Evolutionary conservation across 495 filamentous ascomycete genomes (phyloP).

Genomic region (Sporormia fimetaria): DNA sequence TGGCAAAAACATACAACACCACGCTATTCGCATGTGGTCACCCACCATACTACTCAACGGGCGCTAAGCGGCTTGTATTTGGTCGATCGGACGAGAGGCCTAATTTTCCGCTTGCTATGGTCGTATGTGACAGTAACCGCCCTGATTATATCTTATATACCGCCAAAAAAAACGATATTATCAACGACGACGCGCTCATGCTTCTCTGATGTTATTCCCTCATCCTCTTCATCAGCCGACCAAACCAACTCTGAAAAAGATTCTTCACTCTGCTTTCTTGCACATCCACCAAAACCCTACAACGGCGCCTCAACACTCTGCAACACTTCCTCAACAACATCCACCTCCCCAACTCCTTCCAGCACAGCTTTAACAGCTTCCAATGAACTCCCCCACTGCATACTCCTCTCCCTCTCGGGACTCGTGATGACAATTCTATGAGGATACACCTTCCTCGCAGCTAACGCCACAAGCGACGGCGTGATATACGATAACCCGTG

Average conservation of each 20-base stretch:
- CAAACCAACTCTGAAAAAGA: too few relatives aligned
- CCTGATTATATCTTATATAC: too few relatives aligned
- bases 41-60: too few relatives aligned
- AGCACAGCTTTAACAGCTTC: constrained; percentile 54
- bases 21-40: too few relatives aligned
- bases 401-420: constrained; percentile 66
- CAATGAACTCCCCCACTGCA: constrained; percentile 84
- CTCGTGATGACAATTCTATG: constrained; percentile 64
- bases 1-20: too few relatives aligned
- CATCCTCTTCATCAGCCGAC: neutral
- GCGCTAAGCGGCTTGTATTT: too few relatives aligned
- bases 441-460: constrained; percentile 77
- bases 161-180: too few relatives aligned
- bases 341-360: constrained; percentile 56
- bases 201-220: too few relatives aligned
- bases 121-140: too few relatives aligned
- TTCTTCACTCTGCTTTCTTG: neutral
- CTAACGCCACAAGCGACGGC: constrained; percentile 71
- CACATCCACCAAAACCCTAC: constrained; percentile 29
- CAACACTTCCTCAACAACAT: constrained; percentile 76
- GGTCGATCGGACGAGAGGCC: too few relatives aligned
- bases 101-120: too few relatives aligned
- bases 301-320: constrained; percentile 57
- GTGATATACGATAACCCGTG: constrained; percentile 74
- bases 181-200: too few relatives aligned